A percentile compares a stretch with the other conserved stretches of the same genome.
These are phyloP conservation scores for Petasospora fabianii DNA, from an alignment of 1,139 yeast genomes.

Conservation along the genomic window DNA sequence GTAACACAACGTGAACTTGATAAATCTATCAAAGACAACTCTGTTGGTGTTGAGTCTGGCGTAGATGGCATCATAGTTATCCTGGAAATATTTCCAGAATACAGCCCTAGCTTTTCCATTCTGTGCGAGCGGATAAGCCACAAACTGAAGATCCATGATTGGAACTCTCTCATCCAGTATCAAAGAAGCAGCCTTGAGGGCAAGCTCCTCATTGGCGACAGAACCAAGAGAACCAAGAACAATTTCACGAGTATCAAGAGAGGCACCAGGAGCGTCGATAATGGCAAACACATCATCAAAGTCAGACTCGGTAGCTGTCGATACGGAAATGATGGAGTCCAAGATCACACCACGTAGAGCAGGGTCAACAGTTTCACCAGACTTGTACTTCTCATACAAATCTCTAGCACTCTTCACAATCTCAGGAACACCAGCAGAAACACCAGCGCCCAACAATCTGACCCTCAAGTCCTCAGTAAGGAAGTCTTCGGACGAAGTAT, in stretches of 20 bases:
- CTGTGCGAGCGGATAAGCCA: conserved; percentile 43
- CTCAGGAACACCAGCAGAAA: conserved; percentile 45
- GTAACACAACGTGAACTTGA: conserved; percentile 48
- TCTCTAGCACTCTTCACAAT: conserved; percentile 45
- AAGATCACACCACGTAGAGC: conserved; percentile 53
- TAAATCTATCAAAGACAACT: conserved; percentile 62
- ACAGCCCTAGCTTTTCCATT: conserved; percentile 47
- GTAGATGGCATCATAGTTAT: conserved; percentile 48
- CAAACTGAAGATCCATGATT: conserved; percentile 67
- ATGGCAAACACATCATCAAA: conserved; percentile 48
- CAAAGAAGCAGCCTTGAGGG: conserved; percentile 26
- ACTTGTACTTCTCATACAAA: conserved; percentile 34
- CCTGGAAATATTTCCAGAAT: conserved; percentile 55
- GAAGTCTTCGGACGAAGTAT: conserved; percentile 38
- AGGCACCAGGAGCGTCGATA: conserved; percentile 45
- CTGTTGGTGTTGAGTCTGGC: conserved; percentile 49
- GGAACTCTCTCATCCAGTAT: conserved; percentile 40
- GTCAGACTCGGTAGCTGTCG: conserved; percentile 40
- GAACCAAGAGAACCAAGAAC: conserved; percentile 61
- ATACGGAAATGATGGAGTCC: conserved; percentile 40
- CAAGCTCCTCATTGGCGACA: conserved; percentile 38
- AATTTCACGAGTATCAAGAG: conserved; percentile 66
- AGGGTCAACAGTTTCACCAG: conserved; percentile 45
- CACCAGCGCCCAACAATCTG: conserved; percentile 48
- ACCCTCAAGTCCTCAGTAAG: conserved; percentile 50